phyloP scores from a whole-genome alignment of 2,329 filamentous ascomycete species.

The Cladosporium cucumerinum region DNA sequence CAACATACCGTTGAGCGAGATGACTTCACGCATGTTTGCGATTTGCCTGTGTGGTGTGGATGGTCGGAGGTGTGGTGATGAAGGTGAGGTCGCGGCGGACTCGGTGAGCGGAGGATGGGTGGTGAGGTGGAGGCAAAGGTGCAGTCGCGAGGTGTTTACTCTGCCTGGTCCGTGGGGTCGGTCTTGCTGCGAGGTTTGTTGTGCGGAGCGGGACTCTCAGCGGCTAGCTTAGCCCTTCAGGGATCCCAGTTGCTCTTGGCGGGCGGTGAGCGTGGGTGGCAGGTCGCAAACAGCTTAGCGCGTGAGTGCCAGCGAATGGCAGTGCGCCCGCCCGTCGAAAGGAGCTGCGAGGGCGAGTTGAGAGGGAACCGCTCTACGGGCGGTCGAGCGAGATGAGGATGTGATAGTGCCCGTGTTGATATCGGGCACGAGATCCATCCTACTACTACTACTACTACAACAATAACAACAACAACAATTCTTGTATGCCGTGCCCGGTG shows the following conservation, averaged over 20 bases:
- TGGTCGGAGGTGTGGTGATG: constrained; percentile 14
- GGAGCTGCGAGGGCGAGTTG: not conserved
- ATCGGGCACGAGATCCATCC: not conserved
- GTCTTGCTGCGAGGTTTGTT: constrained; percentile 8
- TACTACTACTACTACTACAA: not conserved
- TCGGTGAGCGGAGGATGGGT: constrained; percentile 21
- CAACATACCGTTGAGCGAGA: constrained; percentile 95
- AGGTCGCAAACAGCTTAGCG: not conserved
- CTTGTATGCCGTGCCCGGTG: not conserved
- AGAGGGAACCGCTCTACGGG: not conserved
- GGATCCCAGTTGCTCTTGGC: constrained; percentile 13
- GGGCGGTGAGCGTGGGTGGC: not conserved
- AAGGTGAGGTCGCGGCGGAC: constrained; percentile 19
- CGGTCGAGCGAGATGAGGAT: not conserved
- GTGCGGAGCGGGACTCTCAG: constrained; percentile 10
- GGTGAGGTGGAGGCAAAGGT: constrained; percentile 17
- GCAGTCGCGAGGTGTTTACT: constrained; percentile 20
- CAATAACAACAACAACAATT: not conserved
- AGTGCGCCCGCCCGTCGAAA: not conserved
- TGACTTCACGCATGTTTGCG: constrained; percentile 94
- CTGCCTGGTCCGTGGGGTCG: constrained; percentile 7
- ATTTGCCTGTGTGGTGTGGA: constrained; percentile 21
- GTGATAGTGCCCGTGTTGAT: not conserved
- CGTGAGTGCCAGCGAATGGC: not conserved
- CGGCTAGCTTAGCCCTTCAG: constrained; percentile 6